These are phyloP conservation scores for Quercus variabilis DNA, from an alignment of 306 rosid genomes.

Conservation along the genomic window DNA sequence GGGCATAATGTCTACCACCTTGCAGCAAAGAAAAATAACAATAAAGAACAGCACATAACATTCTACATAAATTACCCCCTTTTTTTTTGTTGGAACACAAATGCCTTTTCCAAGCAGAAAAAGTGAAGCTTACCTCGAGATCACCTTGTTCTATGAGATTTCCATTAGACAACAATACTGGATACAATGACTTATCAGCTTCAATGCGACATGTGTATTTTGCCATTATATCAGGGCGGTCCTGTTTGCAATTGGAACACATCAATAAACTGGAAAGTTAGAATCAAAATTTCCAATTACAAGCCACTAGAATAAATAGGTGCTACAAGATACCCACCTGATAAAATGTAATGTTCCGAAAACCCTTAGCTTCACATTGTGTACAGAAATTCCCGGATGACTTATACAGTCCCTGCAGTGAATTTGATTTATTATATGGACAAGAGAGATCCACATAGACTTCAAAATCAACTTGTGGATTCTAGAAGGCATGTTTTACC, in stretches of 20 bases:
- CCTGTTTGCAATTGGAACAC: constrained; percentile 50
- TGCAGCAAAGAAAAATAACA: constrained; percentile 35
- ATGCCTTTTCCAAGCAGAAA: neutral
- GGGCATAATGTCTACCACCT: constrained; percentile 85
- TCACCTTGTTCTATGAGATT: constrained; percentile 83
- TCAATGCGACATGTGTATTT: constrained; percentile 81
- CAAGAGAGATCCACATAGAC: too few species aligned
- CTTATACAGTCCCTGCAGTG: constrained; percentile 81
- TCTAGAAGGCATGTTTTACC: too few species aligned
- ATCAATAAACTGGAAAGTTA: constrained; percentile 26
- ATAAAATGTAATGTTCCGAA: constrained; percentile 88
- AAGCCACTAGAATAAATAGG: neutral
- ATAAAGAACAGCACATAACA: constrained; percentile 18
- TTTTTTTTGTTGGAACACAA: neutral
- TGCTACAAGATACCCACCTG: constrained; percentile 52
- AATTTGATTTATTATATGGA: constrained; percentile 33
- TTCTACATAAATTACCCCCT: neutral
- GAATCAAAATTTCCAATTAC: constrained; percentile 4
- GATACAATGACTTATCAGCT: constrained; percentile 81
- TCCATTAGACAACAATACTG: constrained; percentile 92
- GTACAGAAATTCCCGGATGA: constrained; percentile 97
- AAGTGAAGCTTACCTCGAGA: constrained; percentile 59
- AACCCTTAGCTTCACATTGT: constrained; percentile 99
- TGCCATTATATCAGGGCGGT: constrained; percentile 98
- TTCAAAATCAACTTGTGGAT: too few species aligned